Base-by-base conservation (phyloP, 2,329 filamentous ascomycete species). In the Pseudogymnoascus sp. region DNA sequence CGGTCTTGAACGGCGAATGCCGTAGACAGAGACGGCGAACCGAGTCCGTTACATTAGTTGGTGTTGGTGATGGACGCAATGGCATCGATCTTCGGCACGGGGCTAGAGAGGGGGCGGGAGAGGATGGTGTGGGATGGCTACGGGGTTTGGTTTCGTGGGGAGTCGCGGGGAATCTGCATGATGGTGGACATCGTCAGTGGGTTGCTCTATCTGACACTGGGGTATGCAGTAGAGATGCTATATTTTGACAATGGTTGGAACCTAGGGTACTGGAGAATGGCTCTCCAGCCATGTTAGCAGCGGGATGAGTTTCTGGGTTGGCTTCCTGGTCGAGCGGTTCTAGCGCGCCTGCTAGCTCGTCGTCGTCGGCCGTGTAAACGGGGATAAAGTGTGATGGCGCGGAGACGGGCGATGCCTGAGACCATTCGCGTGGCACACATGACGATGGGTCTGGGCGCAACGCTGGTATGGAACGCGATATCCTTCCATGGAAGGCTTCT, bases 401-500 rank as follows among this genome's bases (percentile, higher is more conserved):
- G n/a, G n/a, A 9, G 47, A 54, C 8, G 16, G 9, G 47, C 28
- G 47, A 33, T 54, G 47, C n/a, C 8, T 54, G 47, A 54, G 47
- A 54, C 47, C 25, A 54, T 54, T 33, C 47, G 47, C 9, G 28
- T 54, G 47, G 47, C 8, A 33, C 47, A 54, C 47, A 16, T 54
- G 47, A 18, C 9, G 28, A 33, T 33, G 47, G 47, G n/a, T 54
- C 47, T 54, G 25, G 25, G 47, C 25, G 8, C 8, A n/a, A 33
- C 25, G n/a, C 43, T 30, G 47, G 47, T 7, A 18, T 54, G 47
- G 47, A 54, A 54, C 47, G 9, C 18, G 25, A 14, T 33, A 54
- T 54, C 47, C 47, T 54, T 54, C 47, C 9, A 18, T 54, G 47
- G n/a, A 54, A 54, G 47, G 47, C 47, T 54, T 54, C 47, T 54